Evolutionary conservation across 2,329 filamentous ascomycete species (phyloP).

Genomic region (Grosmannia serpens): DNA sequence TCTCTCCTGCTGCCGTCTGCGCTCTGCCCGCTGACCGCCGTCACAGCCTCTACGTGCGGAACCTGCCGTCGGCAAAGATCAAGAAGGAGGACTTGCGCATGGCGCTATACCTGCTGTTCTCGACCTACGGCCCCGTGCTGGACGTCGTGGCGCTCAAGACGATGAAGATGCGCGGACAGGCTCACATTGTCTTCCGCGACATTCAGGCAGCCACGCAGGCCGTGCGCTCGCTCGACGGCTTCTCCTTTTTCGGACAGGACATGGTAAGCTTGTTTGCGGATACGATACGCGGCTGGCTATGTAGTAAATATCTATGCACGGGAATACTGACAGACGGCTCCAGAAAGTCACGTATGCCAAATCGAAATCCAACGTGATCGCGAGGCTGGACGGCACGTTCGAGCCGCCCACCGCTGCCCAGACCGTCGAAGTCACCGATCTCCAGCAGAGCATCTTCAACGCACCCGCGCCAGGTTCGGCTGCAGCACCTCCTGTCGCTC

Average conservation of each 20-base stretch:
- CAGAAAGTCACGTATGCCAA: conserved; percentile 89
- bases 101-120: conserved; percentile 85
- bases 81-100: conserved; percentile 80
- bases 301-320: neutral
- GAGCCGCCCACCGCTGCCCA: conserved; percentile 49
- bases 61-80: conserved; percentile 76
- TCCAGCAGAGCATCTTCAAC: conserved; percentile 73
- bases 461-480: conserved; percentile 44
- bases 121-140: conserved; percentile 83
- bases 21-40: conserved; percentile 14
- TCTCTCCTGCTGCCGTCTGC: conserved; percentile 2
- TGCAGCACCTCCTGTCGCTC: conserved; percentile 22
- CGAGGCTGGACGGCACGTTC: conserved; percentile 87
- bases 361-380: conserved; percentile 74
- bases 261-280: conserved; percentile 47
- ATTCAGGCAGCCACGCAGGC: conserved; percentile 87
- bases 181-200: conserved; percentile 84
- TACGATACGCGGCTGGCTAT: neutral
- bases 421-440: conserved; percentile 54
- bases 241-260: conserved; percentile 72
- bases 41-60: conserved; percentile 71
- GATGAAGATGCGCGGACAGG: conserved; percentile 87
- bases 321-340: neutral
- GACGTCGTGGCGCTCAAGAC: conserved; percentile 88
- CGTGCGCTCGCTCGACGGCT: conserved; percentile 78